Conservation (phyloP, 2,329 filamentous ascomycete species). For the Chaetomium globosum region DNA sequence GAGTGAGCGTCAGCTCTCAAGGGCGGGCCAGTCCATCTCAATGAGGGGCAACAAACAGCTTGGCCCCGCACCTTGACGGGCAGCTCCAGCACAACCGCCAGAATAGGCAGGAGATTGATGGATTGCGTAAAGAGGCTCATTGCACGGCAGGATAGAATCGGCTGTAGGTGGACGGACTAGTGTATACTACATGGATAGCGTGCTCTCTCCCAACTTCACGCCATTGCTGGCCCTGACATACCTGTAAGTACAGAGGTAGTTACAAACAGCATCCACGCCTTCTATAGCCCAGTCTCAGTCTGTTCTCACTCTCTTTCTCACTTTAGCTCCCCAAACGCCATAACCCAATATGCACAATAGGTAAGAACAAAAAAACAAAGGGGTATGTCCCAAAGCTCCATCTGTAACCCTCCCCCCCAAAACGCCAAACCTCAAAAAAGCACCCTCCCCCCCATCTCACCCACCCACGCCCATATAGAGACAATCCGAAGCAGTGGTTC, state of each 20-base stretch:
- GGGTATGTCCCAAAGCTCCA: neutral
- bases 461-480: neutral
- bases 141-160: neutral
- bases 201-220: neutral
- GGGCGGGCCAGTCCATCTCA: neutral
- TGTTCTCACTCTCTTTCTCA: too few species aligned
- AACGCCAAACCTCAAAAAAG: neutral
- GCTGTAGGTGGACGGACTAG: neutral
- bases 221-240: too few species aligned
- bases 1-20: neutral
- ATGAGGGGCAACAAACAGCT: constrained; percentile 8
- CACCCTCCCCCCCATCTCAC: too few species aligned
- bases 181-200: neutral
- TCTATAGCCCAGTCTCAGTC: neutral
- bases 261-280: neutral
- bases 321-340: neutral
- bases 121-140: neutral
- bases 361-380: neutral
- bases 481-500: too few species aligned
- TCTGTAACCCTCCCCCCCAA: neutral
- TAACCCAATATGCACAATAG: neutral
- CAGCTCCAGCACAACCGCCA: neutral
- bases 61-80: constrained; percentile 13
- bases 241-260: neutral
- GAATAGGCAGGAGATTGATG: constrained; percentile 13